Evolutionary conservation across 2,329 filamentous ascomycete species (phyloP).

Genomic region (Fusarium ramigenum): DNA sequence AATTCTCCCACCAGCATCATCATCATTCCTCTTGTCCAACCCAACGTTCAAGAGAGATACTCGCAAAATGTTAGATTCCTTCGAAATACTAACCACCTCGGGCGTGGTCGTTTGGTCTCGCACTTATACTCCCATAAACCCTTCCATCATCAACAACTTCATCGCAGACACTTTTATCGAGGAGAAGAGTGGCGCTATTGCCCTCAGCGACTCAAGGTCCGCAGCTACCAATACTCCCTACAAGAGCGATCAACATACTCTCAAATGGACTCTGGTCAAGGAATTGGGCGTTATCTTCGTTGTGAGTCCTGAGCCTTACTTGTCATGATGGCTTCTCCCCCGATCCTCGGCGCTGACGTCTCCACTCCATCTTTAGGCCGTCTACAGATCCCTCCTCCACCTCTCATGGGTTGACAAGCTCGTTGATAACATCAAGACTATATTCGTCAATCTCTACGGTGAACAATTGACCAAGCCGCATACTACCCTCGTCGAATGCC

Average conservation of each 20-base stretch:
- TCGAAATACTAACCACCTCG: slow-evolving; percentile 95
- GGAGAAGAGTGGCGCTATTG: slow-evolving; percentile 76
- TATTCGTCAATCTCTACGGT: slow-evolving; percentile 91
- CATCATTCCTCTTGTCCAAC: slow-evolving; percentile 1
- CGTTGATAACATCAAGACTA: slow-evolving; percentile 90
- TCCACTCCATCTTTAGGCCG: slow-evolving; percentile 69
- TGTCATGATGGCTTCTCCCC: slow-evolving; percentile 33
- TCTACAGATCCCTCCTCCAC: slow-evolving; percentile 95
- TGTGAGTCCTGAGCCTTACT: slow-evolving; percentile 56
- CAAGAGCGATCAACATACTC: slow-evolving; percentile 89
- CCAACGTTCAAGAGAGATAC: slow-evolving; percentile 9
- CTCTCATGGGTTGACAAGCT: slow-evolving; percentile 97
- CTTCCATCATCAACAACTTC: slow-evolving; percentile 89
- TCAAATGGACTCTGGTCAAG: slow-evolving; percentile 94
- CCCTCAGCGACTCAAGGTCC: slow-evolving; percentile 67
- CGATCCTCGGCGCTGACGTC: slow-evolving; percentile 38
- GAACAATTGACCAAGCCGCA: slow-evolving; percentile 85
- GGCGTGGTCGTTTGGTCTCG: slow-evolving; percentile 97
- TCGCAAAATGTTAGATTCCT: slow-evolving; percentile 85
- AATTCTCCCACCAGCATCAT: slow-evolving; percentile 21
- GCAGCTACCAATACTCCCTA: slow-evolving; percentile 77
- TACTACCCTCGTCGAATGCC: slow-evolving; percentile 80
- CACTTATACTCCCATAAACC: slow-evolving; percentile 81
- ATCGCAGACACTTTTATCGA: slow-evolving; percentile 98
- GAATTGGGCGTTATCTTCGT: slow-evolving; percentile 96